Evolutionary conservation across 768 basidiomycete species (phyloP).

Genomic region (Mycena venus): DNA sequence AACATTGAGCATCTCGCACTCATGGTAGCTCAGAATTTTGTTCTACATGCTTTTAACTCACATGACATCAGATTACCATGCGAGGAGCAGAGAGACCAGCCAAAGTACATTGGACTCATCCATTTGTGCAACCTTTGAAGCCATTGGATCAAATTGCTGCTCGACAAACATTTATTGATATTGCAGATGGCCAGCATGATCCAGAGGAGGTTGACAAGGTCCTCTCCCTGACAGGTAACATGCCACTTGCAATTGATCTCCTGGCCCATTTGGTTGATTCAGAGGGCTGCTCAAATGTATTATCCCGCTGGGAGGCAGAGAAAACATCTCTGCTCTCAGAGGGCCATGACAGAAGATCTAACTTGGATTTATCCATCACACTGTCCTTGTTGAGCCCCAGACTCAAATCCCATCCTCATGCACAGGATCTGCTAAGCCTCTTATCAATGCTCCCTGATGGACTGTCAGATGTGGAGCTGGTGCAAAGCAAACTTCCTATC

Average conservation of each 20-base stretch:
- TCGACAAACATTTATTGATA: not conserved
- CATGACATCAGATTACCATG: not conserved
- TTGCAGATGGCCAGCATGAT: not conserved
- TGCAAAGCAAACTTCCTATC: not conserved
- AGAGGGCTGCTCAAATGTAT: not conserved
- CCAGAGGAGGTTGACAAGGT: no score
- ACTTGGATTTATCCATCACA: no score
- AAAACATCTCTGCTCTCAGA: not conserved
- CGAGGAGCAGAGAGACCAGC: not conserved
- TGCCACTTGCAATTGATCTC: no score
- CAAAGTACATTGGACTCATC: not conserved
- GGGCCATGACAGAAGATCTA: not conserved
- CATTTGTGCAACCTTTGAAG: not conserved
- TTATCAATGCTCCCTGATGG: no score
- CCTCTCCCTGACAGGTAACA: no score
- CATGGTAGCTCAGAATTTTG: not conserved
- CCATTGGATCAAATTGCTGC: not conserved
- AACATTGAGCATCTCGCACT: not conserved
- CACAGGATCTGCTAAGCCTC: no score
- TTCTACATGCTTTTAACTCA: not conserved
- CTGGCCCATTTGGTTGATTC: no score
- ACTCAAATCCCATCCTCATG: no score
- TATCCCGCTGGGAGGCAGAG: not conserved
- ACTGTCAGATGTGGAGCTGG: not conserved
- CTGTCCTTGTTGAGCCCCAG: no score